Base-by-base conservation (phyloP, 768 basidiomycete genomes). In the Hortiboletus campestris region DNA sequence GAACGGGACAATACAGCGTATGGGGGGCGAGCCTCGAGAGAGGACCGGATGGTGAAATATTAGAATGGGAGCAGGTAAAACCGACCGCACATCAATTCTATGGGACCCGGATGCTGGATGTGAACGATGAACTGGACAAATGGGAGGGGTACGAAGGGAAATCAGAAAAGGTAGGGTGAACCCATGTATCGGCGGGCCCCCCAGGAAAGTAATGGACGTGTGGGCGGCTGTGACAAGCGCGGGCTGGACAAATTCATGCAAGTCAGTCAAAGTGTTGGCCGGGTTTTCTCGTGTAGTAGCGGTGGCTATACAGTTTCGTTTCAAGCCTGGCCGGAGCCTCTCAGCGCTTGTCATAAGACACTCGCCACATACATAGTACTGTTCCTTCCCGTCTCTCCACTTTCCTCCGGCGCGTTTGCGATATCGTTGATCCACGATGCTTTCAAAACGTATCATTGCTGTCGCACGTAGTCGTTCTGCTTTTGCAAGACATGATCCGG, bases 41-140 rank as follows among this genome's bases (percentile, higher is more conserved):
- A 39, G 79, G 83, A 57, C 73, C 70, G 4, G 69, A 76, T 2
- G 82, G 83, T 7, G 74, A 69, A 45, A 79, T 85, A 47, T 71
- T 78, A 45, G 68, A 75, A 40, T 83, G 82, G 81, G 81, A 83
- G 3, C 59, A 67, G 20, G 67, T 86, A 41, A 81, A 80, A 62
- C 88, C 87, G 0, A 86, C 83, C 0, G 80, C 72, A 31, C 79
- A 79, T 64, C 83, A 83, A 6, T 89, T 86, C 69, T 88, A 88
- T 59, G 82, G 72, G 12, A 87, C 86, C 20, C 75, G 82, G 20
- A 67, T 86, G 73, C 55, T 86, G 59, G 81, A 84, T 51, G 68
- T 86, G 16, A 56, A 74, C 7, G 87, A 88, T 61, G 74, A 63
- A 9, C 55, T 89, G 62, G 75, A 75, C 32, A 89, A 87, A 63